Base-by-base conservation (phyloP, 495 filamentous ascomycete species). In the Penicillium odoratum region DNA sequence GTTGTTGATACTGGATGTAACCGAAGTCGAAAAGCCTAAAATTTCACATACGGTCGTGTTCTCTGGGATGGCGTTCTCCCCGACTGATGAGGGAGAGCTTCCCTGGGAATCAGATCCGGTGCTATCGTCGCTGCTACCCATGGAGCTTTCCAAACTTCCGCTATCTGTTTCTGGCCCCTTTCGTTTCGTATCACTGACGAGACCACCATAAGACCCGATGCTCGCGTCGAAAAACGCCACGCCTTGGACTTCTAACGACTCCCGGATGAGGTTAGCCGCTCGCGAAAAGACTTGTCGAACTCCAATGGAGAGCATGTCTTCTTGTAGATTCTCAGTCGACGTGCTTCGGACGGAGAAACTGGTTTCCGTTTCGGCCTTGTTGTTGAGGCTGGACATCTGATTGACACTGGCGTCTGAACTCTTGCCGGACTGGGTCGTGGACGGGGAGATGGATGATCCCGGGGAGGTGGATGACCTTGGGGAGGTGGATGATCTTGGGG, bases 211-310 rank as follows among this genome's bases (percentile, higher is more conserved):
- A 31, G 25, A n/a, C 7, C 11, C 28, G 28, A 29, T 31, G 16
- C 15, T 31, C 0, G 47, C 47, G n/a, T 49, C 28, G 15, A 30
- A 66, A 57, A 78, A 82, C 7, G 78, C 47, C 11, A 75, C 72
- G 0, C 78, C 81, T 7, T 81, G 77, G 8, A 77, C 74, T 18
- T 76, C 74, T 30, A 81, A 73, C 7, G 75, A 68, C 55, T 82
- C 76, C 21, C 80, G 68, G 31, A 82, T 76, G 18, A 83, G 64
- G 44, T 76, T 77, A 28, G 74, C 69, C 21, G 80, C 81, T 31
- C 73, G 70, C 7, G 62, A 65, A 11, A 49, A 49, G 3, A 31
- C 4, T 0, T 28, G 8, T 30, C 18, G 11, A 28, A 47, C 10
- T 10, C 10, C 21, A 21, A 16, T 47, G 1, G 44, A 47, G 5